Evolutionary conservation across 352 stramenopile genomes (phyloP), one percentile per base, ranked within the genome.

Genomic region (Thraustochytrium sp.): DNA sequence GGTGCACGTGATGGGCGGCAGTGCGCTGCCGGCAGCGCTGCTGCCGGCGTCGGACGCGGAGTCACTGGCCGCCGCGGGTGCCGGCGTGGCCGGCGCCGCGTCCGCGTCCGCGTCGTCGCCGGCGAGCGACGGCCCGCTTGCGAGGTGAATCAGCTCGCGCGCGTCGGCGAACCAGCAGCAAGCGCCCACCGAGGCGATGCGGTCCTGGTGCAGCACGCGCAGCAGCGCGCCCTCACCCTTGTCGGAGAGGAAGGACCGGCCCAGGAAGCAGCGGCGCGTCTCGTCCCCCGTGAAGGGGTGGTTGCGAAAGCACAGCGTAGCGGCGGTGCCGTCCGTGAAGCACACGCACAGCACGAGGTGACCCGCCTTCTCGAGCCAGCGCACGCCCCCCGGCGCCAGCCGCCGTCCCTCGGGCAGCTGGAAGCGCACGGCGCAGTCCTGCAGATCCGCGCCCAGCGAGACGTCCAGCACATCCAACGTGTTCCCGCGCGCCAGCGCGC

Each of bases 151-250:
- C 36, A n/a, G 21, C 26, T n/a, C 59, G 26, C 46, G 59, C 40
- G 59, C 59, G 36, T 72, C 59, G 8, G 59, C 46, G 59, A 72
- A 72, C 59, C 59, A 72, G 59, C 59, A 72, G 59, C 59, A 72
- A 11, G 59, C 59, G 40, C 59, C 59, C 34, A 72, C 40, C 1
- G 59, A 72, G 8, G 23, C 9, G 3, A 72, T 49, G 1, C 46
- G 9, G 13, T 44, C 59, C 23, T 72, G 59, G 40, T 46, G 36
- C 59, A 72, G 42, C 0, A 72, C 40, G 9, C 11, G 18, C 8
- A 72, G 59, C 16, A 72, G 59, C 3, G 34, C 23, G 34, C 59
- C 59, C 46, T 72, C 59, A 16, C 59, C 59, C 5, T 72, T 72
- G 40, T 72, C 59, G 26, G 59, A 72, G 59, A 72, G 59, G 8